phyloP scores from a whole-genome alignment of 129 eudicot species.

The Artemisia annua region DNA sequence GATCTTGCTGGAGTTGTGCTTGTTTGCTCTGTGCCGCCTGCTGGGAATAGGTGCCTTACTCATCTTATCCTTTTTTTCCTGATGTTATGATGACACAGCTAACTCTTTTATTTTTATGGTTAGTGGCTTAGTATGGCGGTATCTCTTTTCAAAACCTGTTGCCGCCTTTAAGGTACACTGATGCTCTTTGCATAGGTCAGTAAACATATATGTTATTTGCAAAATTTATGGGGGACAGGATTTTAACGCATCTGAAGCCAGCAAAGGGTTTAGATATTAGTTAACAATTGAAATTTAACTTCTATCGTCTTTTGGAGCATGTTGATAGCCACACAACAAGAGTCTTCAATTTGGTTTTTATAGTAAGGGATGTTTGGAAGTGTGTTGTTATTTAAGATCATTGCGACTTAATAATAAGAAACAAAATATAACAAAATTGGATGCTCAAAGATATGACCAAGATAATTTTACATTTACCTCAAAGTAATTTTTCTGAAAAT shows the following conservation, averaged over 20 bases:
- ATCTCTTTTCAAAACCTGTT: conserved; percentile 86
- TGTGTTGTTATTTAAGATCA: neutral
- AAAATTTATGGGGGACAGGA: neutral
- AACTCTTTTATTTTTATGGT: conserved; percentile 29
- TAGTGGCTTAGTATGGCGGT: conserved; percentile 89
- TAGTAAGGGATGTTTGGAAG: neutral
- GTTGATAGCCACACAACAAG: neutral
- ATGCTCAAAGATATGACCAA: neutral
- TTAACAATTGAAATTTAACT: neutral
- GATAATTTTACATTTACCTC: neutral
- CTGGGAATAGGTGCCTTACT: conserved; percentile 70
- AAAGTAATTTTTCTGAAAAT: neutral
- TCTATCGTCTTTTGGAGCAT: neutral
- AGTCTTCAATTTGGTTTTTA: neutral
- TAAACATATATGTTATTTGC: neutral
- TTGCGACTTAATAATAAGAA: neutral
- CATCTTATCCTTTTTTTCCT: conserved; percentile 11
- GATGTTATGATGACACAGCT: conserved; percentile 11
- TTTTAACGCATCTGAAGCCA: neutral
- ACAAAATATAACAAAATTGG: neutral
- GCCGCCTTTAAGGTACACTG: conserved; percentile 83
- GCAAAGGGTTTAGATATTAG: neutral
- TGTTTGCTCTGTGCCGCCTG: conserved; percentile 92
- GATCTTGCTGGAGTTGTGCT: conserved; percentile 80
- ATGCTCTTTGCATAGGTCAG: neutral